Base-by-base conservation (phyloP, 1,284 basidiomycete species). In the Ustilago lituana region DNA sequence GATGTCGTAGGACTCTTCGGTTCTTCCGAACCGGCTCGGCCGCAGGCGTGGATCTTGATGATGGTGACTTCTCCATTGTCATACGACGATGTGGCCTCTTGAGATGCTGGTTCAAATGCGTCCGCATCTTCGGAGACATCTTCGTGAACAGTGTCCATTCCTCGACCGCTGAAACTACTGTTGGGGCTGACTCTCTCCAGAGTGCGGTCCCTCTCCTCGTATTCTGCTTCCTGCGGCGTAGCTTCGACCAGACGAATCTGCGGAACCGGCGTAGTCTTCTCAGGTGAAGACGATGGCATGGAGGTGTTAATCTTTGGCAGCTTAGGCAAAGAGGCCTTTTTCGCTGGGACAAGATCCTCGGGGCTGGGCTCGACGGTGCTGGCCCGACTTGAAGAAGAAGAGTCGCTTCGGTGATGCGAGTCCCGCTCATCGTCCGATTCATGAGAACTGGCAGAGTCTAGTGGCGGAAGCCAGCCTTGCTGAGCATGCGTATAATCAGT, bases 221-320 rank as follows among this genome's bases (percentile, higher is more conserved):
- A 65, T 4, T 40, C 38, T 5, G 26, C 38, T 2, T 58, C 62
- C 33, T 58, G 62, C 9, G 62, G 62, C 8, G 62, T 65, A 1
- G 55, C 62, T 22, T 65, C 56, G 8, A 54, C 37, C 32, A 59
- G 15, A 10, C 48, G 32, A 7, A 59, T 65, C 43, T 65, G 62
- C 6, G 62, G 62, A 6, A 59, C 50, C 8, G 39, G 31, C 3
- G 31, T 12, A 15, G 35, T 33, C 11, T 17, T 9, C 4, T 35
- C 31, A 7, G 41, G 1, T 7, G 22, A n/a, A 14, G 14, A 11
- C 2, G 14, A 4, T 4, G 41, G 23, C 8, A 51, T 19, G 8
- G 47, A 11, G 5, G 51, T 65, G 51, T 50, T 55, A 52, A 65
- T 45, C 43, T 59, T 65, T 22, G 56, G 43, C n/a, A 55, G 52